Percentiles rank a stretch among this genome's conserved stretches.
Conservation (phyloP, 2,329 filamentous ascomycete genomes). For the Cytospora piceae region DNA sequence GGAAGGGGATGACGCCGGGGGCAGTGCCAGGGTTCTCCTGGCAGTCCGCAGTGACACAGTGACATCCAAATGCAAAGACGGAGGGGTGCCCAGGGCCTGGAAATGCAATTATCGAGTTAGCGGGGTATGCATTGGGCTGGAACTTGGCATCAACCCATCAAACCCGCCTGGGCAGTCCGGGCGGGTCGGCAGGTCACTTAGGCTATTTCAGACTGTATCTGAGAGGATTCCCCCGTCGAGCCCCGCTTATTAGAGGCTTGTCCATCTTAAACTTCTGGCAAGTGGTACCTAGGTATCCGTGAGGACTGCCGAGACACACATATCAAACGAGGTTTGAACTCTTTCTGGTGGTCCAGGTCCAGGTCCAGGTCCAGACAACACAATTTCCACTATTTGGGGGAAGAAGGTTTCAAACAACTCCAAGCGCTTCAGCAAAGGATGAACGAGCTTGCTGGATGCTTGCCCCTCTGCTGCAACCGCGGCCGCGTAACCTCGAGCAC, state of each 20-base stretch:
- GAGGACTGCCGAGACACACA: background rate
- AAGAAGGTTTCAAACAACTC: slow-evolving; percentile 2
- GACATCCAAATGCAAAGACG: slow-evolving; percentile 9
- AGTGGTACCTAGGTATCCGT: background rate
- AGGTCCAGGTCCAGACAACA: background rate
- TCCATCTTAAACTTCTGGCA: background rate
- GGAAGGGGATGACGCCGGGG: slow-evolving; percentile 20
- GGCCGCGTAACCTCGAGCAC: slow-evolving; percentile 16
- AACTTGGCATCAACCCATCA: background rate
- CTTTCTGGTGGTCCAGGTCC: background rate
- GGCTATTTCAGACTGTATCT: slow-evolving; percentile 10
- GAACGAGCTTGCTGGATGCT: slow-evolving; percentile 19
- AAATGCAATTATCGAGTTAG: slow-evolving; percentile 25
- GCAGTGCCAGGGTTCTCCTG: slow-evolving; percentile 23
- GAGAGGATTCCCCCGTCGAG: slow-evolving; percentile 6
- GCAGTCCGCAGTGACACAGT: slow-evolving; percentile 16
- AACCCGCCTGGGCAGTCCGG: slow-evolving; percentile 1
- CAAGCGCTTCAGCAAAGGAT: slow-evolving; percentile 17
- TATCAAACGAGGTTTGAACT: background rate
- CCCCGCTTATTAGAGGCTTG: background rate
- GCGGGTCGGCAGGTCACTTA: background rate
- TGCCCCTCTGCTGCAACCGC: slow-evolving; percentile 7
- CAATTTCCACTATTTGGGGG: background rate
- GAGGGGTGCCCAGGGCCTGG: slow-evolving; percentile 2
- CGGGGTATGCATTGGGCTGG: background rate